phyloP scores from a whole-genome alignment of 495 filamentous ascomycete genomes.

The Venustampulla echinocandica region DNA sequence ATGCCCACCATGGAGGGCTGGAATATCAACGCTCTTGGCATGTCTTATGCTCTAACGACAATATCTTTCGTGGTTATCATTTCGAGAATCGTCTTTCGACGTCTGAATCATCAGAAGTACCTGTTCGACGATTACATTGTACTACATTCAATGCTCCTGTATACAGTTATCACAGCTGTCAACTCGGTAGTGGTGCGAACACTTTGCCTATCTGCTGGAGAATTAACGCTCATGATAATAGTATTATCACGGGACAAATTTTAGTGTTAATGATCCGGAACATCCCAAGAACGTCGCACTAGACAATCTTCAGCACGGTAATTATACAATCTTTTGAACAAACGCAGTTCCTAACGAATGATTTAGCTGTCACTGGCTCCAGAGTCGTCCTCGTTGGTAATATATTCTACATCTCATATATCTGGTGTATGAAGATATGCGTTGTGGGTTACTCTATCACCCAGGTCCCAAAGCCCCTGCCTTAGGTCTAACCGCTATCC shows the following conservation, averaged over 20 bases:
- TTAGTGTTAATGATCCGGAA: background rate
- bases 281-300: background rate
- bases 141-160: conserved; percentile 1
- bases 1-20: background rate
- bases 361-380: conserved; percentile 5
- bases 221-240: background rate
- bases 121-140: conserved; percentile 13
- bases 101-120: conserved; percentile 11
- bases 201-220: background rate
- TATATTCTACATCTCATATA: conserved; percentile 6
- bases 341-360: background rate
- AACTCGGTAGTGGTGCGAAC: conserved; percentile 6
- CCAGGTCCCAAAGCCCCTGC: background rate
- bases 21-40: background rate
- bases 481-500: background rate
- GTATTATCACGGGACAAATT: conserved; percentile 10
- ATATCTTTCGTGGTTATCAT: conserved; percentile 10
- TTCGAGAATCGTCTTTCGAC: conserved; percentile 7
- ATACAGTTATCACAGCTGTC: background rate
- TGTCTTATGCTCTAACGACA: conserved; percentile 3
- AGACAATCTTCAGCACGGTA: conserved; percentile 4
- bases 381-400: conserved; percentile 3
- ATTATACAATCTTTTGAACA: background rate
- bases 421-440: conserved; percentile 17
- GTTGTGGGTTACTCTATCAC: conserved; percentile 4